Percentiles rank a stretch among this genome's conserved stretches.
These are phyloP conservation scores for Pestalotiopsis sp. DNA, from an alignment of 2,329 filamentous ascomycete genomes.

Conservation along the genomic window DNA sequence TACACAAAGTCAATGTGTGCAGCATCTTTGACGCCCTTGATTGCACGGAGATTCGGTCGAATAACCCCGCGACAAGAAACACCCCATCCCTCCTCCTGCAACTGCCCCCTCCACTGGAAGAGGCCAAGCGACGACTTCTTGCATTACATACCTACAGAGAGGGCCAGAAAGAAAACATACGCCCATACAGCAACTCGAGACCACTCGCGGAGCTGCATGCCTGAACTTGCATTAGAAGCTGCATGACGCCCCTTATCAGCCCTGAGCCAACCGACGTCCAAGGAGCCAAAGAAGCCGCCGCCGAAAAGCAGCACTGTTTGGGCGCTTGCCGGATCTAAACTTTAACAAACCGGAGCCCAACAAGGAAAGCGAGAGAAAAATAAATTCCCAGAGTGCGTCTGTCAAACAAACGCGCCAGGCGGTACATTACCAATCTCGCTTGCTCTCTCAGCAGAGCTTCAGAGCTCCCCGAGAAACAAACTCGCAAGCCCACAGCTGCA, in stretches of 20 bases:
- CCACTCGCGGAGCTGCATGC: constrained; percentile 9
- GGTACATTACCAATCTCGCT: not conserved
- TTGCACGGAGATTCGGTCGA: constrained; percentile 1
- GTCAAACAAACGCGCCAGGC: not conserved
- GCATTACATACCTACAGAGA: not conserved
- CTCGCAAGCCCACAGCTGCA: not conserved
- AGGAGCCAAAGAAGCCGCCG: not conserved
- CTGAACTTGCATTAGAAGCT: constrained; percentile 9
- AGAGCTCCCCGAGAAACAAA: not conserved
- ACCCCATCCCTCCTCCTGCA: not conserved
- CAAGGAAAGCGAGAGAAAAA: not conserved
- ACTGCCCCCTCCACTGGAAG: not conserved
- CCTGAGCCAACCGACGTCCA: not conserved
- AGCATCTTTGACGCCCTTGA: not conserved
- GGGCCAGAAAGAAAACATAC: not conserved
- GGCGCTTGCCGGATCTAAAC: constrained; percentile 1
- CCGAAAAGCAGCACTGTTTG: constrained; percentile 1
- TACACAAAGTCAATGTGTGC: not conserved
- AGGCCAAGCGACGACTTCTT: not conserved
- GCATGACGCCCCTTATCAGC: constrained; percentile 1
- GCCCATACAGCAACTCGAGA: not conserved
- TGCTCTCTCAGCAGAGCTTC: not conserved
- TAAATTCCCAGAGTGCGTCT: not conserved
- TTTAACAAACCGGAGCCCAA: not conserved
- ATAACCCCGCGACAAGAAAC: constrained; percentile 1